These are phyloP conservation scores for Rachicladosporium sp. DNA, from an alignment of 2,329 filamentous ascomycete species.

Conservation along the genomic window DNA sequence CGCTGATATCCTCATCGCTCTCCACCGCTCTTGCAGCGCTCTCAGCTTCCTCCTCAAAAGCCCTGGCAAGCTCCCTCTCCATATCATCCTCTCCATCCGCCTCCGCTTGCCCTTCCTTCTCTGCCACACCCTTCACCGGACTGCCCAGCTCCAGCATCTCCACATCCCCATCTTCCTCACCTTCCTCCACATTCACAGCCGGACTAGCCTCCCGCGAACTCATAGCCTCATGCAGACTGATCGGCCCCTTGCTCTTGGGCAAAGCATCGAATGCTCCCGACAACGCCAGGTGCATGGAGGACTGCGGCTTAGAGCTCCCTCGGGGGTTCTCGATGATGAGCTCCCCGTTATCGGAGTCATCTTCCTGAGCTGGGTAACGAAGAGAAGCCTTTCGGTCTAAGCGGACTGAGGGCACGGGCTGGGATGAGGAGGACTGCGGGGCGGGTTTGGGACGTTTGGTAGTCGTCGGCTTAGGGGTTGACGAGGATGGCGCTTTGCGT, in stretches of 20 bases:
- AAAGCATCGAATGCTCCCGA: conserved; percentile 7
- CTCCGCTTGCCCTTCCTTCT: conserved; percentile 11
- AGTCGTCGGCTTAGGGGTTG: conserved; percentile 3
- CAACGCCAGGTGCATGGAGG: conserved; percentile 18
- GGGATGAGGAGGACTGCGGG: conserved; percentile 4
- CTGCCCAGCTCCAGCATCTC: conserved; percentile 19
- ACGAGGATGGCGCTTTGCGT: conserved; percentile 2
- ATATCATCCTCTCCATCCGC: conserved; percentile 29
- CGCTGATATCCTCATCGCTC: conserved; percentile 31
- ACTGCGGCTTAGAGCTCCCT: conserved; percentile 15
- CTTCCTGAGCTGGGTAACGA: conserved; percentile 9
- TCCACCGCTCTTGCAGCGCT: conserved; percentile 25
- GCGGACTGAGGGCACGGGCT: conserved; percentile 12
- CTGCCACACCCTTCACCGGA: conserved; percentile 9
- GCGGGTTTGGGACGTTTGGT: conserved; percentile 3
- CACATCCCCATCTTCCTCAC: conserved; percentile 25
- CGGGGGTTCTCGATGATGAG: conserved; percentile 23
- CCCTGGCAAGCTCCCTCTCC: conserved; percentile 31
- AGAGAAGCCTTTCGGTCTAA: conserved; percentile 20
- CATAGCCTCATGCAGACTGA: conserved; percentile 20
- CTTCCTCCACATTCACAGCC: conserved; percentile 21
- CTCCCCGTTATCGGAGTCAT: conserved; percentile 20
- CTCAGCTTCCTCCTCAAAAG: conserved; percentile 22
- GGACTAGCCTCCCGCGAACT: conserved; percentile 1
- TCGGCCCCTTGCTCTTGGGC: conserved; percentile 27